Base-by-base conservation (phyloP, 768 basidiomycete species). In the Cystobasidium ongulense region DNA sequence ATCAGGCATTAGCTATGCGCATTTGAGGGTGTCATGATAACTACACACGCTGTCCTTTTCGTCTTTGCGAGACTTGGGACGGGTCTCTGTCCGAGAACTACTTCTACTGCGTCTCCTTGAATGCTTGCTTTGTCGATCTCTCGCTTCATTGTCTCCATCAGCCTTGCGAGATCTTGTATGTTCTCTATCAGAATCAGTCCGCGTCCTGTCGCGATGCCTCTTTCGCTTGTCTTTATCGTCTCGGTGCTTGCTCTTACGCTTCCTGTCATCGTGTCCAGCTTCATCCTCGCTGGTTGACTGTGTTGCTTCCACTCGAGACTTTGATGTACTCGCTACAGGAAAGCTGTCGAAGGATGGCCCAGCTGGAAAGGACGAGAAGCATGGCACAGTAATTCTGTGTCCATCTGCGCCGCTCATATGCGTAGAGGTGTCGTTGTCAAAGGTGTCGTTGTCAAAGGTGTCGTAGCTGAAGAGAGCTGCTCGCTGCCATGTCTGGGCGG, bases 281-380 rank as follows among this genome's bases (percentile, higher is more conserved):
- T 59, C 46, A 50, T 11, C 15, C 4, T 50, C 46, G 46, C 46
- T 50, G 46, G 15, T 50, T n/a, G 21, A 50, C n/a, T 50, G 46
- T 21, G 46, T 50, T 21, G 8, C 46, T 50, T 50, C 46, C n/a
- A n/a, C 46, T 8, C 18, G 46, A 50, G 46, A 11, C n/a, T 50
- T 27, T 21, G 57, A 59, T 4, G 57, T 59, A 27, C 29, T 59
- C 25, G 57, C 57, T 59, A 59, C 57, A 17, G 68, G 68, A 31
- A 71, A 71, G 29, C 50, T 54, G 43, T 71, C 68, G 35, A 71
- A 71, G n/a, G 29, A 46, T 11, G 63, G 63, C 10, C 31, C 63
- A 13, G 25, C 11, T 15, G 68, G 68, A 36, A 71, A 71, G 52
- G 68, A 71, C 21, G 68, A 57, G 68, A 71, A 71, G 68, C 10